phyloP scores from a whole-genome alignment of 1,139 yeast genomes.

The Sugiyamaella paludigena region DNA sequence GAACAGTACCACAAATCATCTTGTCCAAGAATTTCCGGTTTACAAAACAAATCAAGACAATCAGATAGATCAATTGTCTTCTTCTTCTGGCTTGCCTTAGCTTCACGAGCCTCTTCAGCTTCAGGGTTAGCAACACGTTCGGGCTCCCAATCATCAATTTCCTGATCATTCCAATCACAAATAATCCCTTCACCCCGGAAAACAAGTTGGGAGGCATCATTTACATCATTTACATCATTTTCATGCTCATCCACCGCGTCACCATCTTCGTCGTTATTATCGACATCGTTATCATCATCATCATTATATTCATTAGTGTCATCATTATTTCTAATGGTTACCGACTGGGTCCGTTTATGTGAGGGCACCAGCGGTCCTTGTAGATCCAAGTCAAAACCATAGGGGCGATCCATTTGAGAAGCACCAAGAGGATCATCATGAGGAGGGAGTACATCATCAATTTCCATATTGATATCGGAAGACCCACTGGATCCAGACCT shows the following conservation, averaged over 20 bases:
- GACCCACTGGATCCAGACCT: no score
- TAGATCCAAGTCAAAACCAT: no score
- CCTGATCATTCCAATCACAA: constrained; percentile 65
- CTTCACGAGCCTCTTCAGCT: constrained; percentile 44
- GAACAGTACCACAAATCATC: constrained; percentile 97
- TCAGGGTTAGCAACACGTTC: constrained; percentile 41
- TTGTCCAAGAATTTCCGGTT: constrained; percentile 81
- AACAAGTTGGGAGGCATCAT: constrained; percentile 26
- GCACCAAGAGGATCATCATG: no score
- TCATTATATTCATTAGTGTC: constrained; percentile 3
- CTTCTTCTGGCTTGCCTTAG: constrained; percentile 44
- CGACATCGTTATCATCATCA: constrained; percentile 6
- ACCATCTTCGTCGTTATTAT: neutral
- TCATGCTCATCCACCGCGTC: constrained; percentile 4
- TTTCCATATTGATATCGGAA: no score
- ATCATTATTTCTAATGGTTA: neutral
- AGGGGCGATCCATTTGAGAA: no score
- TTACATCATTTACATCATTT: neutral
- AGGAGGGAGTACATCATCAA: no score
- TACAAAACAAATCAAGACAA: constrained; percentile 72
- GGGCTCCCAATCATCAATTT: constrained; percentile 18
- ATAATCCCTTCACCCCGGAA: constrained; percentile 52
- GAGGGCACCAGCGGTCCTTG: no score
- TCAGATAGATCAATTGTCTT: constrained; percentile 60
- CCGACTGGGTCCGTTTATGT: no score